A percentile compares a stretch with the other conserved stretches of the same genome.
These are phyloP conservation scores for Hericium rajendrae DNA, from an alignment of 768 basidiomycete genomes.

Conservation along the genomic window DNA sequence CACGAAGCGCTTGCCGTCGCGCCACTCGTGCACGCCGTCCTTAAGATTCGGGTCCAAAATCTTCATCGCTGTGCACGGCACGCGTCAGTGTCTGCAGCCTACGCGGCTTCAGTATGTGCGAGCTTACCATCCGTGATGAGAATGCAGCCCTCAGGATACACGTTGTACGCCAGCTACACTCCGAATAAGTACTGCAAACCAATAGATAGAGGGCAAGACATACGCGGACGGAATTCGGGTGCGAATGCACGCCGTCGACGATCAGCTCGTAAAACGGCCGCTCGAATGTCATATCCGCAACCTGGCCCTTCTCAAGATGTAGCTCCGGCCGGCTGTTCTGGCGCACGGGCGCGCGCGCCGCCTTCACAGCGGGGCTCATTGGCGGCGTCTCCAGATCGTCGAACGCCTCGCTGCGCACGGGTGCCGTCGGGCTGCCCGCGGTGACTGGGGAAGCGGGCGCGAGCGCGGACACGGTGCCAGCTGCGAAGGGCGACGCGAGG, in stretches of 20 bases:
- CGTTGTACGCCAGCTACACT: slow-evolving; percentile 67
- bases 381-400: slow-evolving; percentile 51
- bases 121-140: slow-evolving; percentile 79
- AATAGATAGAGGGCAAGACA: slow-evolving; percentile 13
- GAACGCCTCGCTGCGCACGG: slow-evolving; percentile 39
- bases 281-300: slow-evolving; percentile 38
- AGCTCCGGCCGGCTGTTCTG: slow-evolving; percentile 17
- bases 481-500: slow-evolving; percentile 33
- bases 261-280: slow-evolving; percentile 85
- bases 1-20: slow-evolving; percentile 69
- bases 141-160: slow-evolving; percentile 78
- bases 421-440: slow-evolving; percentile 12
- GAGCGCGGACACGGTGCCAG: slow-evolving; percentile 19
- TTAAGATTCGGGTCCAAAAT: slow-evolving; percentile 76
- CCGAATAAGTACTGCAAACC: not conserved
- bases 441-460: slow-evolving; percentile 11
- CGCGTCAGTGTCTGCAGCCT: not conserved
- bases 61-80: slow-evolving; percentile 57
- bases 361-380: slow-evolving; percentile 31
- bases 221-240: slow-evolving; percentile 84
- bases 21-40: slow-evolving; percentile 84
- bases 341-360: slow-evolving; percentile 7
- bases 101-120: not conserved
- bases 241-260: slow-evolving; percentile 85
- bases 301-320: slow-evolving; percentile 36